These are phyloP conservation scores for Camellia sinensis DNA, from an alignment of 148 eudicot species.

Conservation along the genomic window DNA sequence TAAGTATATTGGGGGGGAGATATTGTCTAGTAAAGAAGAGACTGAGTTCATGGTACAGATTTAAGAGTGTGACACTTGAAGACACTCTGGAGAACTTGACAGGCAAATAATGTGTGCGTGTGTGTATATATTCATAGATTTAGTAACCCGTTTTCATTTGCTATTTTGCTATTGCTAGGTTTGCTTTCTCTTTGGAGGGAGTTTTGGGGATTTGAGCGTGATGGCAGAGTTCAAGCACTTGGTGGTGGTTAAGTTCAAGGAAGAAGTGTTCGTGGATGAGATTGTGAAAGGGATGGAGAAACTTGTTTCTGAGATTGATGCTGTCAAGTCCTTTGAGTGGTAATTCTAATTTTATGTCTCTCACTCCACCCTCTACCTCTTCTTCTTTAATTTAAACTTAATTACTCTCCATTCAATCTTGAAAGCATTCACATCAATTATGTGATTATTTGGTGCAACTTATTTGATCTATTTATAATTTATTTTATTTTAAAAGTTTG, in stretches of 20 bases:
- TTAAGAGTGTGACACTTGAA: background rate
- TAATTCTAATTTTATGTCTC: slow-evolving; percentile 7
- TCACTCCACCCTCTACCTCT: too few species aligned
- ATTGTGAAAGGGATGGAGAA: slow-evolving; percentile 72
- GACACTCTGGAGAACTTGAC: slow-evolving; percentile 8
- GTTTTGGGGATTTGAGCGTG: background rate
- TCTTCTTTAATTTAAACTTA: too few species aligned
- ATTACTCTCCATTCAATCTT: too few species aligned
- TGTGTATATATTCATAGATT: slow-evolving; percentile 12
- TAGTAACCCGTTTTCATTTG: background rate
- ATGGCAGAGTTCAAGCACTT: slow-evolving; percentile 79
- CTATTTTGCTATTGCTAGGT: too few species aligned
- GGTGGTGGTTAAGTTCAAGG: slow-evolving; percentile 90
- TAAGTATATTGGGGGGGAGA: slow-evolving; percentile 15
- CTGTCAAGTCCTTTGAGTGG: slow-evolving; percentile 76
- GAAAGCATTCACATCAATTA: too few species aligned
- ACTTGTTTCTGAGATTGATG: slow-evolving; percentile 57
- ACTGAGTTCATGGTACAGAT: slow-evolving; percentile 12
- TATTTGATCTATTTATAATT: too few species aligned
- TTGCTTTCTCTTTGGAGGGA: background rate
- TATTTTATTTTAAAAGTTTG: too few species aligned
- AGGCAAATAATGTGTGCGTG: background rate
- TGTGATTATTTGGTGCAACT: too few species aligned
- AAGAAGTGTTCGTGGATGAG: slow-evolving; percentile 65
- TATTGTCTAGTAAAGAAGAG: slow-evolving; percentile 28